Evolutionary conservation across 805 yeast species (phyloP), one percentile per base, ranked within the genome.

Genomic region (Candida orba): DNA sequence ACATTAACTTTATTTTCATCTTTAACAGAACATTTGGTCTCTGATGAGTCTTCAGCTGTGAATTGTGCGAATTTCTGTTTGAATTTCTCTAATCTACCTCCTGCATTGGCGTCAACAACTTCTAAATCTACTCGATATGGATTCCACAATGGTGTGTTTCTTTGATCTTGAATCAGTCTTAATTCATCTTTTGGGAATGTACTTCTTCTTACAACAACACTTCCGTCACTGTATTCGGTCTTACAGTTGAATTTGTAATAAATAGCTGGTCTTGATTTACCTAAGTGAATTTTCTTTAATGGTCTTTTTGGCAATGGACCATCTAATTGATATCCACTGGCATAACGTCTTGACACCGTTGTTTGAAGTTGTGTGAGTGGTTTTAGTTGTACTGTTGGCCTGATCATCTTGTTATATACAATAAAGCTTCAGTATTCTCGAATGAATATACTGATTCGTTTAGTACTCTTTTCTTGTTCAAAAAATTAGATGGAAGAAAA

Each of bases 191-290:
- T 84, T 10, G 99, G 99, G 47, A 79, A 87, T 51, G 85, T 95
- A 1, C 96, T 79, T 55, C 85, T 75, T 65, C 99, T 76, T 31
- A 69, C 70, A 30, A 89, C 71, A 2, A 95, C 95, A 27, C 96
- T 84, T 2, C 99, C 99, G 62, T 93, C 99, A 52, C 95, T 83
- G 46, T 90, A 73, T 65, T 91, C 95, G n/a, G 93, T 90, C 32
- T 74, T 65, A 29, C 90, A 84, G 51, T 91, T 89, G 62, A 93
- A 93, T 63, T 87, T 87, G 67, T 91, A 77, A 65, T 87, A 90
- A 34, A 93, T 84, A 30, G 96, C 89, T 2, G 98, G 97, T 65
- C 97, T 78, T 15, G 96, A 89, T 61, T 84, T 84, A 44, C 97
- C 97, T 44, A 81, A 65, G 47, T 69, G 64, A 54, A 85, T 83